These are phyloP conservation scores for Uncinocarpus reesii DNA, from an alignment of 2,329 filamentous ascomycete species.

Conservation along the genomic window DNA sequence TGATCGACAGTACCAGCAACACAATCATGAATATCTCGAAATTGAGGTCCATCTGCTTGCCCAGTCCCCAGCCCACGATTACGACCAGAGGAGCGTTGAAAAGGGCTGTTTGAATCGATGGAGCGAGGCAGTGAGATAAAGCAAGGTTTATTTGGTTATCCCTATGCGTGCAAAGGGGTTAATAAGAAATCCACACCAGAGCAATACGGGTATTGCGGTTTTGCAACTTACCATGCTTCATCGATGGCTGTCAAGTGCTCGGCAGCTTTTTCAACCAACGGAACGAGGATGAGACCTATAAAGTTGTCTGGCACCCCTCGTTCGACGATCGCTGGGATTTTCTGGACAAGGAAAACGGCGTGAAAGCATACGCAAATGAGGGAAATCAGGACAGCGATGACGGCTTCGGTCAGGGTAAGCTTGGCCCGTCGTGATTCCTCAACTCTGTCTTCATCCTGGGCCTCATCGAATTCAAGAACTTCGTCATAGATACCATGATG, in stretches of 20 bases:
- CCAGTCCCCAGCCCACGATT: slow-evolving; percentile 70
- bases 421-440: slow-evolving; percentile 53
- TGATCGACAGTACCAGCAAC: slow-evolving; percentile 68
- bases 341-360: slow-evolving; percentile 60
- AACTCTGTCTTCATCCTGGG: slow-evolving; percentile 53
- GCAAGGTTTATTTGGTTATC: slow-evolving; percentile 64
- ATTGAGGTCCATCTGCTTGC: slow-evolving; percentile 62
- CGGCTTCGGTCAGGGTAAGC: slow-evolving; percentile 63
- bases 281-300: slow-evolving; percentile 62
- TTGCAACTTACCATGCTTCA: slow-evolving; percentile 58
- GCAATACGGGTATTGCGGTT: not conserved
- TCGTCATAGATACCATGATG: slow-evolving; percentile 69
- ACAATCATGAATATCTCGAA: slow-evolving; percentile 82
- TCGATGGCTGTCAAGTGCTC: slow-evolving; percentile 77
- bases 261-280: slow-evolving; percentile 74
- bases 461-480: slow-evolving; percentile 61
- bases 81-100: slow-evolving; percentile 78
- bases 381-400: slow-evolving; percentile 49
- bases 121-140: slow-evolving; percentile 72
- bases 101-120: slow-evolving; percentile 79
- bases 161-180: slow-evolving; percentile 20
- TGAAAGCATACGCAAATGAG: slow-evolving; percentile 62
- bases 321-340: slow-evolving; percentile 56
- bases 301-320: slow-evolving; percentile 48
- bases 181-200: not conserved